These are phyloP conservation scores for Salix arbutifolia DNA, from an alignment of 345 rosid species.

Conservation along the genomic window DNA sequence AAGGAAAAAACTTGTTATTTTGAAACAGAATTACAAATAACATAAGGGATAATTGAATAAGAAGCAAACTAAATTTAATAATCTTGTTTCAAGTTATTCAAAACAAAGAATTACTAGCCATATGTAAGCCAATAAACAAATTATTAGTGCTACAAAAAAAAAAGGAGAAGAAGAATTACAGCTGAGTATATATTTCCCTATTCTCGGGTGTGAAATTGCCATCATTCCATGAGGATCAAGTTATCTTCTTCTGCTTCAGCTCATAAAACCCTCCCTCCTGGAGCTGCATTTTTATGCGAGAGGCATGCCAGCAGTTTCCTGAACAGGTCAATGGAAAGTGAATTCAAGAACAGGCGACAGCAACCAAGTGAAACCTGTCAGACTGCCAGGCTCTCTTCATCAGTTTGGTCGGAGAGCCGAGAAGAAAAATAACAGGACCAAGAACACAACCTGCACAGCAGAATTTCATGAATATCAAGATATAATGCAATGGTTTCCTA, in stretches of 20 bases:
- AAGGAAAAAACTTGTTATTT: too few species aligned
- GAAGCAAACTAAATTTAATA: not conserved
- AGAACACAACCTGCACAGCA: not conserved
- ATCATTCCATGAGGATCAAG: not conserved
- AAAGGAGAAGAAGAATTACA: not conserved
- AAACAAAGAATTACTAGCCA: not conserved
- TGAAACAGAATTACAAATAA: not conserved
- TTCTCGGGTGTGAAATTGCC: not conserved
- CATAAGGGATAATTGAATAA: not conserved
- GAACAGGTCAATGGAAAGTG: not conserved
- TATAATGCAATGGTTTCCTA: not conserved
- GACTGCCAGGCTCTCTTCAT: not conserved
- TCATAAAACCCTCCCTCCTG: not conserved
- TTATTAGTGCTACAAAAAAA: not conserved
- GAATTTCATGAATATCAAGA: not conserved
- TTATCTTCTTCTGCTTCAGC: not conserved
- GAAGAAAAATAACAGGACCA: not conserved
- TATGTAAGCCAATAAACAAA: not conserved
- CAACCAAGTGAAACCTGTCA: not conserved
- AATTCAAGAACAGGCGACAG: not conserved
- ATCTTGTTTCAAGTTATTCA: not conserved
- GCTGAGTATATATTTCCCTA: not conserved
- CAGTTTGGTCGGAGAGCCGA: not conserved
- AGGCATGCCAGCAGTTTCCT: not conserved
- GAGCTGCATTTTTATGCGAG: not conserved